Evolutionary conservation across 306 rosid species (phyloP), one percentile per base, ranked within the genome.

Genomic region (Potentilla sterilis): DNA sequence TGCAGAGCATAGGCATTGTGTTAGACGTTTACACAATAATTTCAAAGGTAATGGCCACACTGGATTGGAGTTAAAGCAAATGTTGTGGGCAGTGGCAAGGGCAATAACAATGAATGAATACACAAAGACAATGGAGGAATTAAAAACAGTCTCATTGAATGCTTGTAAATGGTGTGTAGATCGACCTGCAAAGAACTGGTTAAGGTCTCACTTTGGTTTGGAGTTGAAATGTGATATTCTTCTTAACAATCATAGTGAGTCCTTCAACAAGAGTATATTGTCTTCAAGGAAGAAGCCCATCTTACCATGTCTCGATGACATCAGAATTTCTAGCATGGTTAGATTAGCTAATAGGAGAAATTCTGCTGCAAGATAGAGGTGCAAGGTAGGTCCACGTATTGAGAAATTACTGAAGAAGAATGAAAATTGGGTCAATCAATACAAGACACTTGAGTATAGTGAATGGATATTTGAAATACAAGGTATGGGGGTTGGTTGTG

Each of bases 121-220:
- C 5, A 59, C 5, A 11, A 24, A 4, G 11, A 6, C 0, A 10
- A 10, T 59, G 18, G 65, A 28, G 5, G 18, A 59, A 0, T 2
- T n/a, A 9, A 1, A 0, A 0, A 9, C 0, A 2, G 9, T 2
- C 0, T 59, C 32, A 7, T 6, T 3, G 0, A 9, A 3, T 6
- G 70, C 32, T 7, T 59, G 40, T 7, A 0, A 22, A 0, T 59
- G 40, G 40, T 32, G 35, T 12, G 3, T 21, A 0, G 38, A 59
- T 0, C 28, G 4, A 4, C 48, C 32, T 0, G 28, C 8, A 1
- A 19, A 18, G 3, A 9, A 66, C 3, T 40, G 32, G 70, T 34
- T 7, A 6, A 66, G 28, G 11, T 38, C 49, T 15, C 48, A 66
- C 8, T 41, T 37, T 9, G 15, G 3, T 2, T 0, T 6, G 11